phyloP scores from a whole-genome alignment of 768 basidiomycete genomes.

The Boletus tomentosulus region DNA sequence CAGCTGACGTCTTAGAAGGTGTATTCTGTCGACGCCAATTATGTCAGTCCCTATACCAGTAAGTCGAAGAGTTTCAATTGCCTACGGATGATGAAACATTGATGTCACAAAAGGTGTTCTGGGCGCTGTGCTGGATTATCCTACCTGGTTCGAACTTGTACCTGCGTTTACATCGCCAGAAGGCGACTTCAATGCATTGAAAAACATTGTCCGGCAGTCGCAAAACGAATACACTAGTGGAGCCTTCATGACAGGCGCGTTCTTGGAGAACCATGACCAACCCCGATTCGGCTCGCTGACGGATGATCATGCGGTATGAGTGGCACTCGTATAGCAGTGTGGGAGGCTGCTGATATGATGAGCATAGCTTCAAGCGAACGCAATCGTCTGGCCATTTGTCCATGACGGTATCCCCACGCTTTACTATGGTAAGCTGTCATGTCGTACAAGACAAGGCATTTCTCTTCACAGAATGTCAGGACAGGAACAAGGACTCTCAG shows the following conservation, averaged over 20 bases:
- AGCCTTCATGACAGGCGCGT: slow-evolving; percentile 40
- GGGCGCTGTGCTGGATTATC: slow-evolving; percentile 46
- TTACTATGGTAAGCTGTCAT: slow-evolving; percentile 39
- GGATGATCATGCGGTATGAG: slow-evolving; percentile 38
- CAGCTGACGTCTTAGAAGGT: slow-evolving; percentile 30
- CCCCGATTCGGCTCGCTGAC: slow-evolving; percentile 44
- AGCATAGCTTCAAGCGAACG: slow-evolving; percentile 41
- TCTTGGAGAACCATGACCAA: slow-evolving; percentile 55
- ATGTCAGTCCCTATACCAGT: slow-evolving; percentile 41
- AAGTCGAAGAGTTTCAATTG: slow-evolving; percentile 8
- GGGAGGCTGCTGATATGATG: neutral
- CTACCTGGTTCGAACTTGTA: slow-evolving; percentile 42
- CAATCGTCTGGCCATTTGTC: slow-evolving; percentile 47
- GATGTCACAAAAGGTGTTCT: slow-evolving; percentile 33
- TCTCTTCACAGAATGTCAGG: slow-evolving; percentile 22
- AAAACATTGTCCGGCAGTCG: slow-evolving; percentile 22
- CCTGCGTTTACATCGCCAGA: slow-evolving; percentile 36
- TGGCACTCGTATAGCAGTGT: no score
- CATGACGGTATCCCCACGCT: slow-evolving; percentile 48
- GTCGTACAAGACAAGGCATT: neutral
- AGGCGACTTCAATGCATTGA: slow-evolving; percentile 33
- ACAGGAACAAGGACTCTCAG: slow-evolving; percentile 48
- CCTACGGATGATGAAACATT: neutral
- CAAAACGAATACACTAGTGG: slow-evolving; percentile 40
- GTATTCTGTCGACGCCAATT: slow-evolving; percentile 37